Percentiles rank a stretch among this genome's conserved stretches.
phyloP scores from a whole-genome alignment of 768 basidiomycete species.

The Auriscalpium vulgare region DNA sequence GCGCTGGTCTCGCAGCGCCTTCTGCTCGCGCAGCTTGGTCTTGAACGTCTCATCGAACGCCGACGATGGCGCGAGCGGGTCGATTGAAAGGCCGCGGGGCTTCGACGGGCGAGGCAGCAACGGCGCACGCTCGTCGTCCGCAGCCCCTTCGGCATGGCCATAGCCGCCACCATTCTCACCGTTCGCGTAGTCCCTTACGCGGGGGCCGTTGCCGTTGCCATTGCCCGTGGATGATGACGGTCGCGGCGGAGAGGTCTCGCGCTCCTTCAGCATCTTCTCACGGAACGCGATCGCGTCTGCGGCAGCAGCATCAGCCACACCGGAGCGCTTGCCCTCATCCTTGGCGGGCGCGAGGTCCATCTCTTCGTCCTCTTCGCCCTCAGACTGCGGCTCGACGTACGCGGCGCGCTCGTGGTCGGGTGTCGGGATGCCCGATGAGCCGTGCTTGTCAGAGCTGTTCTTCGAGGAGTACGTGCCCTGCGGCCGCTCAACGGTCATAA shows the following conservation, averaged over 20 bases:
- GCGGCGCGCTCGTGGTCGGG: conserved; percentile 25
- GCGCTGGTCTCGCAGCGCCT: conserved; percentile 36
- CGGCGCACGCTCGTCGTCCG: conserved; percentile 30
- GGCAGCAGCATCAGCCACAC: conserved; percentile 64
- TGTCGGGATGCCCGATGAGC: conserved; percentile 35
- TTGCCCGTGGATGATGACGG: not conserved
- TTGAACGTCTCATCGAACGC: conserved; percentile 80
- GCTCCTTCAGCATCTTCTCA: conserved; percentile 64
- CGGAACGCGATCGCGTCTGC: conserved; percentile 83
- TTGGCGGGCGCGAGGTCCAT: conserved; percentile 57
- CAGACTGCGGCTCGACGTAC: conserved; percentile 89
- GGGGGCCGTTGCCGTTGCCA: conserved; percentile 21
- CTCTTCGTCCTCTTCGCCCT: conserved; percentile 88
- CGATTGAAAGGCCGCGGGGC: conserved; percentile 48
- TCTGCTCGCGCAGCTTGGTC: conserved; percentile 44
- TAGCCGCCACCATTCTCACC: conserved; percentile 3
- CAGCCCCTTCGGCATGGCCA: conserved; percentile 14
- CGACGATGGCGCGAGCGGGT: conserved; percentile 78
- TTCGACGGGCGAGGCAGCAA: conserved; percentile 24
- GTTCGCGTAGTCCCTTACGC: conserved; percentile 13
- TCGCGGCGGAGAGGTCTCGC: conserved; percentile 1
- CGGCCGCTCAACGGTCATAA: conserved; percentile 67
- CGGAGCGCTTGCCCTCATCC: conserved; percentile 78
- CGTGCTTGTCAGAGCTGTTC: conserved; percentile 14
- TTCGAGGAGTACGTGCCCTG: conserved; percentile 29